These are phyloP conservation scores for Colletotrichum destructivum DNA, from an alignment of 2,329 filamentous ascomycete species.

Conservation along the genomic window DNA sequence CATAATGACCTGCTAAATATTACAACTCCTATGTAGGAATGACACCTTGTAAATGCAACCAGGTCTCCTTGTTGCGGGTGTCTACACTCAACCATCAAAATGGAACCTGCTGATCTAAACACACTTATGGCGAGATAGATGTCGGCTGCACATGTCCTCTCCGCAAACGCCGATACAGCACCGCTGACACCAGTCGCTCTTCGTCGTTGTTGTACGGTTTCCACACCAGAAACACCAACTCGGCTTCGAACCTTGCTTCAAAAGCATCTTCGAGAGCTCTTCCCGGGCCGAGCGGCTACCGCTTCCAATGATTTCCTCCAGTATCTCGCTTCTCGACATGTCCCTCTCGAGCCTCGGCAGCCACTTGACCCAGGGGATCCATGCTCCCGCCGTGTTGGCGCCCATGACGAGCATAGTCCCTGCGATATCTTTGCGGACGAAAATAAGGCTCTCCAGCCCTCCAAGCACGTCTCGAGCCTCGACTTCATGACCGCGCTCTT, in stretches of 20 bases:
- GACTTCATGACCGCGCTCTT: slow-evolving; percentile 9
- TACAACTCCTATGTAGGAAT: accelerated
- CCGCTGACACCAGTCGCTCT: slow-evolving; percentile 30
- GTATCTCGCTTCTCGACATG: slow-evolving; percentile 25
- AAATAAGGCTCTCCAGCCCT: slow-evolving; percentile 30
- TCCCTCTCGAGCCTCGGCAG: slow-evolving; percentile 39
- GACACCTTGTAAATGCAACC: too few relatives aligned
- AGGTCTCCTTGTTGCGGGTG: neutral
- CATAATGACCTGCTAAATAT: too few relatives aligned
- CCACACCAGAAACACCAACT: slow-evolving; percentile 42
- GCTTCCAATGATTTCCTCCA: slow-evolving; percentile 18
- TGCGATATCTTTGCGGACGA: slow-evolving; percentile 38
- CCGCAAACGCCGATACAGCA: slow-evolving; percentile 37
- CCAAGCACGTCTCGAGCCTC: slow-evolving; percentile 18
- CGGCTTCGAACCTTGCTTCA: slow-evolving; percentile 15
- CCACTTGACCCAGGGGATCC: slow-evolving; percentile 42
- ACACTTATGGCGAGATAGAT: slow-evolving; percentile 3
- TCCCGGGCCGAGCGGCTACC: slow-evolving; percentile 22
- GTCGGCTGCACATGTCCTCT: slow-evolving; percentile 17
- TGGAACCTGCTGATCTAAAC: neutral
- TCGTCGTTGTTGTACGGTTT: slow-evolving; percentile 13
- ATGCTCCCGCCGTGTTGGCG: slow-evolving; percentile 25
- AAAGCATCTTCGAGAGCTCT: slow-evolving; percentile 11
- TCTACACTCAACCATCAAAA: neutral
- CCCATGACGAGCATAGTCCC: slow-evolving; percentile 37